Conservation (phyloP, 225 moss, liverwort and hornwort species). For the Pleurozium schreberi region DNA sequence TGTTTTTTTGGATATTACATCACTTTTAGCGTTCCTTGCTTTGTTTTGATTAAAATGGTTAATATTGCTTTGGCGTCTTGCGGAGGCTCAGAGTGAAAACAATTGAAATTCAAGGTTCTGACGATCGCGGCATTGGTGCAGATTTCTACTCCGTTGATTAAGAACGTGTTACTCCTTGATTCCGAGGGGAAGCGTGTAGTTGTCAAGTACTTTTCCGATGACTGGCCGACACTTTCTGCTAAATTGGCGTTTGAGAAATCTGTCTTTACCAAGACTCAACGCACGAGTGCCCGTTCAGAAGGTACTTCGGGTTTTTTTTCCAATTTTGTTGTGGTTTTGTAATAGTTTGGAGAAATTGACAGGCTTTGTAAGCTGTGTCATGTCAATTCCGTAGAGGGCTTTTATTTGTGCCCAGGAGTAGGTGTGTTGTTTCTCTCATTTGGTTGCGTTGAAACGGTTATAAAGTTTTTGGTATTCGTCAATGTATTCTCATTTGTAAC, state of each 20-base stretch:
- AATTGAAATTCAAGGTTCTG: neutral
- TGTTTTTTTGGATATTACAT: neutral
- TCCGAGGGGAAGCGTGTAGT: conserved; percentile 78
- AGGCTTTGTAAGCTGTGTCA: neutral
- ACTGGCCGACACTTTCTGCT: conserved; percentile 56
- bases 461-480: neutral
- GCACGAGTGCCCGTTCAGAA: conserved; percentile 30
- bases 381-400: neutral
- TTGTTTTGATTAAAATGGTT: neutral
- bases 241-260: conserved; percentile 79
- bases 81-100: neutral
- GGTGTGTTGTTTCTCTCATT: neutral
- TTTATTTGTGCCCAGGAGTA: neutral
- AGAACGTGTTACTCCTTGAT: conserved; percentile 68
- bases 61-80: neutral
- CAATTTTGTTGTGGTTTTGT: neutral
- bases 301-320: neutral
- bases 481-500: neutral
- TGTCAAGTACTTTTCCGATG: conserved; percentile 72
- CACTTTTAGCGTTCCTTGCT: neutral
- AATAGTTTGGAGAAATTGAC: neutral
- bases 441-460: neutral
- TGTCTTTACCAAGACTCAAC: conserved; percentile 35
- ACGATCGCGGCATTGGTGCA: conserved; percentile 11
- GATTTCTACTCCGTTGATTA: conserved; percentile 70